Conservation (phyloP, 176 grass and related monocot genomes). For the Triticum timopheevii region DNA sequence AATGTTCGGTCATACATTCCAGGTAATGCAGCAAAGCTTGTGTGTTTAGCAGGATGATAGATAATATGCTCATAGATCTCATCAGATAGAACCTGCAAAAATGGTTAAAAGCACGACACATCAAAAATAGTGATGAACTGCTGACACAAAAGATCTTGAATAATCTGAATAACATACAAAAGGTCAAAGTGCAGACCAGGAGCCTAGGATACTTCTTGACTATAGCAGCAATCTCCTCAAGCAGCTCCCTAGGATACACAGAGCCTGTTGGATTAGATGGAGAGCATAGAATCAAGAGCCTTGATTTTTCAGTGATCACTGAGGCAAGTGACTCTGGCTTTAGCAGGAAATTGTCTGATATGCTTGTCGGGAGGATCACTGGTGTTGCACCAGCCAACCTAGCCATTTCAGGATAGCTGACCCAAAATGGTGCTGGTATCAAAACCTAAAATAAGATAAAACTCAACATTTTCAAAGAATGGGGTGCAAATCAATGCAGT, state of each 20-base stretch:
- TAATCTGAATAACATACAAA: slow-evolving; percentile 25
- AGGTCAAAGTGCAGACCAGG: slow-evolving; percentile 48
- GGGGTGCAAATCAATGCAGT: not conserved
- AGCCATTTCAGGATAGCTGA: slow-evolving; percentile 98
- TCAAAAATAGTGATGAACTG: slow-evolving; percentile 9
- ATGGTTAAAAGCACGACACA: not conserved
- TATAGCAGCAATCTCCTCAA: slow-evolving; percentile 86
- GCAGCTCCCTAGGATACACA: slow-evolving; percentile 81
- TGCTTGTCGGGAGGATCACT: slow-evolving; percentile 81
- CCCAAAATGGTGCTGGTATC: slow-evolving; percentile 89
- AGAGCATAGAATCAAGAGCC: slow-evolving; percentile 87
- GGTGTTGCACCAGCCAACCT: slow-evolving; percentile 76
- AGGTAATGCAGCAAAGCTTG: slow-evolving; percentile 76
- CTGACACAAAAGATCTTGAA: not conserved
- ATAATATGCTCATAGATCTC: slow-evolving; percentile 92
- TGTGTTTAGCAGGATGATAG: slow-evolving; percentile 69
- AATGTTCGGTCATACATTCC: slow-evolving; percentile 83
- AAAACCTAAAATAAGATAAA: slow-evolving; percentile 57
- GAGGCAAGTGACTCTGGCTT: slow-evolving; percentile 66
- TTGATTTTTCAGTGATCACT: slow-evolving; percentile 75
- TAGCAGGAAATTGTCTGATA: slow-evolving; percentile 77
- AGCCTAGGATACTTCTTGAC: slow-evolving; percentile 86
- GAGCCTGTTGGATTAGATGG: slow-evolving; percentile 98
- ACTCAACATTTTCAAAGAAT: not conserved
- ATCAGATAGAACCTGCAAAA: slow-evolving; percentile 82